A percentile compares a stretch with the other conserved stretches of the same genome.
Conservation (phyloP, 2,329 filamentous ascomycete genomes). For the Cercospora janseana region DNA sequence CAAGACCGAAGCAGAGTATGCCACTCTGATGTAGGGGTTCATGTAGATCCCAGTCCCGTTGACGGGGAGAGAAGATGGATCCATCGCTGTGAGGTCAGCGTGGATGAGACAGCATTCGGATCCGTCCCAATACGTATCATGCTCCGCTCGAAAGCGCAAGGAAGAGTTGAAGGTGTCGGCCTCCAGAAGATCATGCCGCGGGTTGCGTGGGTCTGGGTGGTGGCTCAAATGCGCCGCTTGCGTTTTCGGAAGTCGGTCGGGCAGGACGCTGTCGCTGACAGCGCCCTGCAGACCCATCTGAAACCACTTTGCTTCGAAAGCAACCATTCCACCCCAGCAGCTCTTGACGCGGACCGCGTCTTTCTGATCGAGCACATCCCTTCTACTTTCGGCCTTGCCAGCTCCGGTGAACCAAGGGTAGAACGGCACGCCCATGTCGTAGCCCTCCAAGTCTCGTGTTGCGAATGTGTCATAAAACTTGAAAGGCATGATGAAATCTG, state of each 20-base stretch:
- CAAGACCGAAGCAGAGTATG: constrained; percentile 60
- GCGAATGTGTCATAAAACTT: constrained; percentile 74
- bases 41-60: constrained; percentile 63
- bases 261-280: not conserved
- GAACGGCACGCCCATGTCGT: constrained; percentile 61
- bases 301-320: constrained; percentile 61
- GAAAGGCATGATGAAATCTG: constrained; percentile 68
- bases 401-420: constrained; percentile 65
- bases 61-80: constrained; percentile 23
- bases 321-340: constrained; percentile 77
- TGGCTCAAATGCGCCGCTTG: constrained; percentile 12
- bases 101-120: constrained; percentile 52
- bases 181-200: not conserved
- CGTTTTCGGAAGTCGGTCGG: constrained; percentile 1
- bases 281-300: constrained; percentile 39
- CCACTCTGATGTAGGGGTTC: constrained; percentile 72
- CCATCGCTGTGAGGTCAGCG: constrained; percentile 42
- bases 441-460: constrained; percentile 64
- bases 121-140: constrained; percentile 47
- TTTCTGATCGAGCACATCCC: constrained; percentile 60
- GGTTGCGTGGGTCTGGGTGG: constrained; percentile 13
- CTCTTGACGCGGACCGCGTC: constrained; percentile 68
- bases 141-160: constrained; percentile 45
- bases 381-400: constrained; percentile 53
- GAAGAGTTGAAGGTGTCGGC: constrained; percentile 36